Evolutionary conservation across 306 rosid genomes (phyloP), one percentile per base, ranked within the genome.

Genomic region (Rosa chinensis): DNA sequence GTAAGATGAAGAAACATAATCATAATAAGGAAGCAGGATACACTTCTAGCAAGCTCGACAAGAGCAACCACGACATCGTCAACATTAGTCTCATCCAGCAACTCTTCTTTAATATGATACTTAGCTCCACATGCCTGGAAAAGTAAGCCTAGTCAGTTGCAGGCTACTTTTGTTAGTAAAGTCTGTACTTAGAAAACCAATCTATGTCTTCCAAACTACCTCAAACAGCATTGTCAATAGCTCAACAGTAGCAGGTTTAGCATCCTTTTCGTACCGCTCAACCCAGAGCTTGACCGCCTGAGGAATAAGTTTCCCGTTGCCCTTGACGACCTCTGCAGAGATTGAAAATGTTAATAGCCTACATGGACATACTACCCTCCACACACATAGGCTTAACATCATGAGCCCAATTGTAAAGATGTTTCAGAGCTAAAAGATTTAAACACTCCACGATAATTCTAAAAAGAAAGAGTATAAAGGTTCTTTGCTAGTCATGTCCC

Each of bases 21-120:
- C 32, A 59, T 50, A 77, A 82, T 25, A 76, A 17, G 14, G 25
- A 53, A 52, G 63, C 28, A 72, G 86, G 82, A 86, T 92, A 95
- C 99, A 83, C 64, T 83, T 89, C 89, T 90, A 55, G 97, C 97
- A 77, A 92, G 94, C 77, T 87, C 89, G 74, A 95, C 99, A 53
- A 92, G 95, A 75, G 93, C 92, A 78, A 95, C 97, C 71, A 95
- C 97, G 76, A 95, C 97, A 83, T 91, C 97, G 73, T 95, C 99
- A 21, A 95, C 98, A 79, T 91, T 97, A 40, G 84, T 88, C 86
- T 91, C 99, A 8, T 95, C 96, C 84, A 95, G 66, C 53, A 88
- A 92, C 77, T 92, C 99, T 70, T 92, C 90, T 66, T 85, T 84
- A 75, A 89, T 79, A 50, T 78, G 78, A 83, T 87, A 91, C 87